Evolutionary conservation across 2,329 filamentous ascomycete genomes (phyloP), one percentile per base, ranked within the genome.

Genomic region (Penicillium sp.): DNA sequence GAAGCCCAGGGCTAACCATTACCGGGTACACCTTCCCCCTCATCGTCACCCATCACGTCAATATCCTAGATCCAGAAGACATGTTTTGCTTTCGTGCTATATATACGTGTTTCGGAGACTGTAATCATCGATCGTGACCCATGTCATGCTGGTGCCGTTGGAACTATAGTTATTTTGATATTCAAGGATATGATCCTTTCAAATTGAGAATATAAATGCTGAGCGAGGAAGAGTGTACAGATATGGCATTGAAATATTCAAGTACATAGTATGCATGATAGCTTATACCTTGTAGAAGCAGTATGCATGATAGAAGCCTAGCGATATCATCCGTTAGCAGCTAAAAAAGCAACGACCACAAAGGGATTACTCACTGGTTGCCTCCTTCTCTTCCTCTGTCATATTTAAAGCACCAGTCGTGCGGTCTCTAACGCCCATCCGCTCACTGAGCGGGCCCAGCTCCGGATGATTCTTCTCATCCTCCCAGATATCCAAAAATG

Each of bases 231-330:
- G n/a, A 46, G 2, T 16, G n/a, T 29, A 20, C 16, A 26, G 4
- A 6, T 20, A 18, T 1, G 16, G 4, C 6, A 31, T 20, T 39
- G 18, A 5, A 9, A 13, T 34, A 37, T 22, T 29, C 5, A 38
- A 47, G 24, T 29, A 29, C 26, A 29, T 29, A 29, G 26, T 9
- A n/a, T 18, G 3, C 3, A 11, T 16, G n/a, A 20, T 2, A 24
- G 13, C 8, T 62, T 80, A 94, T 44, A 95, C 90, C 79, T 97
- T 96, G 76, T 97, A 96, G 75, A 97, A 97, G 77, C 92, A 96
- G 69, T 97, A 97, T 1, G 90, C 92, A 66, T 95, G 85, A 70
- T 97, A 97, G 70, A 97, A 96, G 66, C 79, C 80, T 69, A 38
- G 32, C 39, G 0, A 16, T 8, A n/a, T 18, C 13, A 50, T 38